Conservation (phyloP, 139 green algal species). For the Pycnococcus provasolii region DNA sequence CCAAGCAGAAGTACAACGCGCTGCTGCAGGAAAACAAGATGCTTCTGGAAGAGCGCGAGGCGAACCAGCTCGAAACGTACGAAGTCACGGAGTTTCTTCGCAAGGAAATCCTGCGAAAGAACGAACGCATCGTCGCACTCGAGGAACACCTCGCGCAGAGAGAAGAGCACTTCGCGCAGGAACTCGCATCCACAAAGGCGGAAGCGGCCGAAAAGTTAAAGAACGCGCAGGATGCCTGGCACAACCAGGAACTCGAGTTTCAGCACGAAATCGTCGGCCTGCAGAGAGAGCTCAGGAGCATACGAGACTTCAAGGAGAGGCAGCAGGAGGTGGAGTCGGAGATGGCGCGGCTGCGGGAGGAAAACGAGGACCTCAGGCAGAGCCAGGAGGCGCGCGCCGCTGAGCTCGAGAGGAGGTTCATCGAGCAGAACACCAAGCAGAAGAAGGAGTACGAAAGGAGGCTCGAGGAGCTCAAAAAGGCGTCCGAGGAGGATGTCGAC, state of each 20-base stretch:
- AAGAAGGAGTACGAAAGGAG: conserved; percentile 60
- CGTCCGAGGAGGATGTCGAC: conserved; percentile 52
- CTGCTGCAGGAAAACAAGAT: conserved; percentile 45
- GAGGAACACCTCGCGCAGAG: conserved; percentile 35
- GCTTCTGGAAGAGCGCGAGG: conserved; percentile 47
- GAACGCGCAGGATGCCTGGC: background rate
- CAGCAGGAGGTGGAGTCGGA: conserved; percentile 42
- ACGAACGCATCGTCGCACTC: conserved; percentile 43
- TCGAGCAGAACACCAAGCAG: conserved; percentile 49
- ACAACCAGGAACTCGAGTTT: conserved; percentile 4
- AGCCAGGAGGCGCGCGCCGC: conserved; percentile 38
- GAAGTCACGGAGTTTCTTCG: conserved; percentile 57
- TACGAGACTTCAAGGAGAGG: conserved; percentile 37
- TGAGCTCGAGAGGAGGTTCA: conserved; percentile 57
- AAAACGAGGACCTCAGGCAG: conserved; percentile 48
- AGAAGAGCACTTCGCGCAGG: conserved; percentile 8
- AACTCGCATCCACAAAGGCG: background rate
- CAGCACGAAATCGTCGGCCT: conserved; percentile 9
- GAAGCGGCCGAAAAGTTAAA: background rate
- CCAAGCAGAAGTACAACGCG: conserved; percentile 39
- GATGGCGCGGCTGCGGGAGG: conserved; percentile 43
- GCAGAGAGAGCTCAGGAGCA: conserved; percentile 3
- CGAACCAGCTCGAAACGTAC: conserved; percentile 51
- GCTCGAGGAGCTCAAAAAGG: conserved; percentile 55
- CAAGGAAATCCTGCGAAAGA: conserved; percentile 49